Conservation (phyloP, 306 rosid genomes). For the Coriaria nepalensis region DNA sequence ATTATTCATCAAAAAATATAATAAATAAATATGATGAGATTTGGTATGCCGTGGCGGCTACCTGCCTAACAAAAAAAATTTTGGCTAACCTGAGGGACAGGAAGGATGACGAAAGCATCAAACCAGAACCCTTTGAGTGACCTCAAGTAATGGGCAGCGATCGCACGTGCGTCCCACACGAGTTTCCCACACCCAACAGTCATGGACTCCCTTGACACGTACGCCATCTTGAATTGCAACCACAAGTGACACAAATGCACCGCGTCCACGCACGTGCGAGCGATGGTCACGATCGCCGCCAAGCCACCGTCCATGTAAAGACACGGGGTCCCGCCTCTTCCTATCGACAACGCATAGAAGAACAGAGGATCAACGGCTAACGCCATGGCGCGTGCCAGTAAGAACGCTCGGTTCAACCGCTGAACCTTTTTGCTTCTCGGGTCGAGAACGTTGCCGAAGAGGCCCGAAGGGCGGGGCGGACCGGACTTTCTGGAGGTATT, state of each 20-base stretch:
- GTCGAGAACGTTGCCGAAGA: conserved; percentile 51
- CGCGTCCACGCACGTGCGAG: conserved; percentile 56
- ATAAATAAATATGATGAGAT: too few relatives aligned
- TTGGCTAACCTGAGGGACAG: conserved; percentile 62
- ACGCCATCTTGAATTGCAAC: conserved; percentile 80
- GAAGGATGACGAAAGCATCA: conserved; percentile 80
- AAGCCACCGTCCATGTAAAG: conserved; percentile 80
- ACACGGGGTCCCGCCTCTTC: conserved; percentile 73
- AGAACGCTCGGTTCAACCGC: conserved; percentile 62
- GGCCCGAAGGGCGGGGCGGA: conserved; percentile 9
- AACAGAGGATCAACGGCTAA: conserved; percentile 81
- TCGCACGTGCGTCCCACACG: conserved; percentile 83
- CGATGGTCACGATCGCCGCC: conserved; percentile 62
- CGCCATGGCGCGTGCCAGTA: conserved; percentile 78
- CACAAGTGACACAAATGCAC: conserved; percentile 66
- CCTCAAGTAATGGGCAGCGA: conserved; percentile 60
- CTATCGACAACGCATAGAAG: conserved; percentile 83
- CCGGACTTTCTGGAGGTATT: conserved; percentile 1
- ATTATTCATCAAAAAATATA: background rate
- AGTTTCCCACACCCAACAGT: conserved; percentile 96
- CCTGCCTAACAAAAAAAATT: too few relatives aligned
- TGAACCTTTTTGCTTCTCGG: conserved; percentile 85
- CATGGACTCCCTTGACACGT: conserved; percentile 75
- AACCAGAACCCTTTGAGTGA: conserved; percentile 85
- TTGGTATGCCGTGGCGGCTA: too few relatives aligned